A percentile compares a stretch with the other conserved stretches of the same genome.
Conservation (phyloP, 768 basidiomycete species). For the Leccinum pellstonianum region DNA sequence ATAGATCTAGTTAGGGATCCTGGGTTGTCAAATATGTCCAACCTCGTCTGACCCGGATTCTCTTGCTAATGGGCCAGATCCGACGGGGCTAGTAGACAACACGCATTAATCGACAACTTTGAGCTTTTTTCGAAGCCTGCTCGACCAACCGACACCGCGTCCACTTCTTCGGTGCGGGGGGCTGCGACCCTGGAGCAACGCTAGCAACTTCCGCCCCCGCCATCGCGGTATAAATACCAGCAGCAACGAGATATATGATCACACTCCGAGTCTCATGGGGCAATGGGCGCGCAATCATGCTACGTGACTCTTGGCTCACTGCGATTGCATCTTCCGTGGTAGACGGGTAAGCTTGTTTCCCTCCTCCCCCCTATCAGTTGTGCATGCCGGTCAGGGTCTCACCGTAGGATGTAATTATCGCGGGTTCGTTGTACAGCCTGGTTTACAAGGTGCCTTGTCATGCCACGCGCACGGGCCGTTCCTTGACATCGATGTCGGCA, state of each 20-base stretch:
- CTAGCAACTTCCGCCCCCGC: background rate
- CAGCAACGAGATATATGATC: background rate
- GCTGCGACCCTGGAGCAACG: background rate
- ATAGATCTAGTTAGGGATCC: background rate
- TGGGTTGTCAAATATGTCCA: background rate
- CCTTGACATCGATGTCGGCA: background rate
- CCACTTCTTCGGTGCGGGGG: background rate
- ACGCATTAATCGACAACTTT: background rate
- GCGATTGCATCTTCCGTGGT: conserved; percentile 6
- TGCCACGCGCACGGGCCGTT: background rate
- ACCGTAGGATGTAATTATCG: background rate
- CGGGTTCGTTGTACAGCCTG: background rate
- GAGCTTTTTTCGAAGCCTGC: background rate
- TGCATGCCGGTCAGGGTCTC: background rate
- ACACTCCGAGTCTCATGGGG: background rate
- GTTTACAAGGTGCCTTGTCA: background rate
- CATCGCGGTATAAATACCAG: background rate
- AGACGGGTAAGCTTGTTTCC: conserved; percentile 7
- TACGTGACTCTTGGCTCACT: background rate
- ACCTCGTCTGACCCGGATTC: background rate
- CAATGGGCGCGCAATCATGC: background rate
- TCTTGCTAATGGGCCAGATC: background rate
- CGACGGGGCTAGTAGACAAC: no score
- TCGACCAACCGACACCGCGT: background rate
- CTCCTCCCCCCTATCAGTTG: background rate